Base-by-base conservation (phyloP, 305 asterid genomes). In the Rubia balearica region DNA sequence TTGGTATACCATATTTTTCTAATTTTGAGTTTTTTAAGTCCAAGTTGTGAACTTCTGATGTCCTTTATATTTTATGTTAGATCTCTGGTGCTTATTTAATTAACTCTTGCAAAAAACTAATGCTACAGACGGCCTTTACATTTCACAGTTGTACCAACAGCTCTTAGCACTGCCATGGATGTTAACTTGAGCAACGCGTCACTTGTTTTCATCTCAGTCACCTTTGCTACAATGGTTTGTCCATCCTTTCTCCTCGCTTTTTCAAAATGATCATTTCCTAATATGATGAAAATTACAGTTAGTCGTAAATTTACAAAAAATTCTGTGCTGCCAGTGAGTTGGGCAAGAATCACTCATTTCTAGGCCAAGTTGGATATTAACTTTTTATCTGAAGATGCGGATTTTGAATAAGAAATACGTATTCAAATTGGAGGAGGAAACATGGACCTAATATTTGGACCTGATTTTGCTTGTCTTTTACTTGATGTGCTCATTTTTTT, bases 121-220 rank as follows among this genome's bases (percentile, higher is more conserved):
- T 88, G 96, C 88, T 82, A 91, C 95, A 88, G 95, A 94, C 83
- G 89, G 89, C 84, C 89, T 89, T 88, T 90, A 84, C 90, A 85
- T 90, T 95, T 90, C 90, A 86, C 99, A 95, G 99, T 95, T 88
- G 98, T 95, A 82, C 99, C 99, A 48, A 92, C 93, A 74, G 97
- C 97, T 76, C 94, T 95, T 83, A 79, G 96, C 86, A 95, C 99
- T 49, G 98, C 99, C 63, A 83, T 95, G 98, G 99, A 95, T 82
- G 80, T 95, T 75, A 95, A 95, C 84, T 87, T 95, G 84, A 95
- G 98, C 90, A 95, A 95, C 68, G 96, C 81, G 27, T 95, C 99
- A 71, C 90, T 95, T 77, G 99, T 95, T 83, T 95, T 92, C 90
- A 89, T 95, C 86, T 88, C 99, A 33, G 99, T 95, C 74, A 95